phyloP scores from a whole-genome alignment of 2,329 filamentous ascomycete species.

The Penicillium thymicola region DNA sequence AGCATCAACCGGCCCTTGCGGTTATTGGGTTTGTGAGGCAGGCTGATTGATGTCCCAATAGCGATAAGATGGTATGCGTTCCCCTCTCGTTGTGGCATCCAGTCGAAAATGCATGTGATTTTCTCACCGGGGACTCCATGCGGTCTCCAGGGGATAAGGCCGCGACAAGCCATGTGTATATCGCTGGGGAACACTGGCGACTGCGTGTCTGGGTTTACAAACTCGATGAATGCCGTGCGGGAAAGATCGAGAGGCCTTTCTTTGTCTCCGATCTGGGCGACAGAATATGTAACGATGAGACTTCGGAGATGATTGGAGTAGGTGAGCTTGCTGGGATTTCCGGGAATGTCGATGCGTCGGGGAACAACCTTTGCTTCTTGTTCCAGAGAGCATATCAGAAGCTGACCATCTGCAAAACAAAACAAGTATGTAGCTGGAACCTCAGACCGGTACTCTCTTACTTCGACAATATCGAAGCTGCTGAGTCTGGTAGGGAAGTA shows the following conservation, averaged over 20 bases:
- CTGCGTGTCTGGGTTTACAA: conserved; percentile 39
- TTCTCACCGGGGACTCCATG: conserved; percentile 39
- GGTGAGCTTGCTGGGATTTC: conserved; percentile 42
- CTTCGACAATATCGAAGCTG: conserved; percentile 36
- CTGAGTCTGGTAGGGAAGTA: conserved; percentile 37
- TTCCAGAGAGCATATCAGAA: conserved; percentile 50
- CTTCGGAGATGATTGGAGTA: conserved; percentile 47
- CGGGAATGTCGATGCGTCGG: conserved; percentile 39
- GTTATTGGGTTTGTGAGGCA: conserved; percentile 17
- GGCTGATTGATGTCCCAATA: conserved; percentile 37
- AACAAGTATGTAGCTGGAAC: conserved; percentile 45
- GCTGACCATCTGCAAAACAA: conserved; percentile 46
- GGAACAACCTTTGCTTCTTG: conserved; percentile 41
- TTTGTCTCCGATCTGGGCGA: conserved; percentile 25
- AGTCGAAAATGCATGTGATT: conserved; percentile 42
- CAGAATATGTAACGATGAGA: conserved; percentile 50
- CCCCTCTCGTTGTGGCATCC: conserved; percentile 35
- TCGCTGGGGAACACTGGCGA: conserved; percentile 14
- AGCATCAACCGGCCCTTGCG: conserved; percentile 38
- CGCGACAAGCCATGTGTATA: conserved; percentile 6
- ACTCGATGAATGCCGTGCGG: conserved; percentile 36
- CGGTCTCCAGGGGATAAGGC: conserved; percentile 24
- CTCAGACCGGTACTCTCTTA: conserved; percentile 18
- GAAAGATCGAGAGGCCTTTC: conserved; percentile 30
- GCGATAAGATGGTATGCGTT: conserved; percentile 42